Base-by-base conservation (phyloP, 805 yeast genomes). In the Danielia reshetovae region DNA sequence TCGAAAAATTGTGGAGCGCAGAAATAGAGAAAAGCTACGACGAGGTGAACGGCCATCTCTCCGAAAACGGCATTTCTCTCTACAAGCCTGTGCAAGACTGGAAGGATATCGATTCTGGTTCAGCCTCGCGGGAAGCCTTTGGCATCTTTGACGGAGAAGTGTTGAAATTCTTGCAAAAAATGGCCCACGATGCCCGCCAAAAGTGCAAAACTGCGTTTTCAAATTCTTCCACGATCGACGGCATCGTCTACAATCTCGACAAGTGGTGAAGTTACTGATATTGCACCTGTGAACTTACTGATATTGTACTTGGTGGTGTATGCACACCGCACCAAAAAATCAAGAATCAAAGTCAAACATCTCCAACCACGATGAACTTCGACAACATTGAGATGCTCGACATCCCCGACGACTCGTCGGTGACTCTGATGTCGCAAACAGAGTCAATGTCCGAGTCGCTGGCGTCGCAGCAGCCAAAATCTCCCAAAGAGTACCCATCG, bases 381-480 rank as follows among this genome's bases (percentile, higher is more conserved):
- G 26, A 38, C 31, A 42, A 55, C 51, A 26, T 51, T 28, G 72
- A 67, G 38, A 42, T 65, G 71, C 51, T 68, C 34, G 72, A 65
- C 25, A 60, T 68, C 19, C 70, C 68, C 1, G 70, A 61, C 13
- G 65, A 62, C 29, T 51, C 35, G 36, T 35, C 42, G 9, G 45
- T 33, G n/a, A 38, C 46, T 7, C 45, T 49, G 31, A 47, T 54
- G 5, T 52, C 57, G 3, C 64, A 55, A 23, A 53, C 59, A 4
- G 65, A 55, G 35, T 50, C 56, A 3, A 30, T 52, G 6, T 43
- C 62, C 12, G 48, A 40, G 18, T 25, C 47, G 2, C 25, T 16
- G 22, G 27, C 14, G 18, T 18, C 39, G 9, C 26, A 15, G 17
- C 30, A 7, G 14, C 10, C 19, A 34, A 15, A 29, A 12, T 34